A percentile compares a stretch with the other conserved stretches of the same genome.
Conservation (phyloP, 208 protist species). For the Leishmania braziliensis region DNA sequence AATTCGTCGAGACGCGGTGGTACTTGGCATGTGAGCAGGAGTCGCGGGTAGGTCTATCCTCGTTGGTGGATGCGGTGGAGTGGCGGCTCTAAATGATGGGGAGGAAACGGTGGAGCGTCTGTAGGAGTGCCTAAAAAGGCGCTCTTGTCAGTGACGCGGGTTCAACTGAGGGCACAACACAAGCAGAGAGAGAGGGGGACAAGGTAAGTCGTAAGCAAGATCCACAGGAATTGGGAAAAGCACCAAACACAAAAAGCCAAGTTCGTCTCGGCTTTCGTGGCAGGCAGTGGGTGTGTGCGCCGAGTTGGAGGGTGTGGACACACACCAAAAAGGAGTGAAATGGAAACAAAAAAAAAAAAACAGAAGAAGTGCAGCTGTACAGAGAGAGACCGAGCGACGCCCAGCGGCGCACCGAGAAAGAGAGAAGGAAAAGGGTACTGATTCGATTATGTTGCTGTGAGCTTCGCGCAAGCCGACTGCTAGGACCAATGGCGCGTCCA, state of each 20-base stretch:
- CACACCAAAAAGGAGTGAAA: neutral
- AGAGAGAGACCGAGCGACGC: constrained; percentile 3
- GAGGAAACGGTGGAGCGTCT: neutral
- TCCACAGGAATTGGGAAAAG: neutral
- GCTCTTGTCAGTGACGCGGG: neutral
- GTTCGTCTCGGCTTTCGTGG: neutral
- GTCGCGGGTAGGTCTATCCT: neutral
- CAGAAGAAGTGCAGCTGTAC: neutral
- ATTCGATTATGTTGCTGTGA: constrained; percentile 23
- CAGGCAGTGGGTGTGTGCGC: neutral
- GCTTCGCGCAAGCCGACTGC: neutral
- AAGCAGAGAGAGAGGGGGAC: neutral
- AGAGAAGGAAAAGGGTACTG: constrained; percentile 18
- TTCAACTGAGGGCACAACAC: neutral
- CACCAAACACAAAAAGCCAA: neutral
- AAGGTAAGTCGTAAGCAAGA: neutral
- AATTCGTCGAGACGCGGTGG: neutral
- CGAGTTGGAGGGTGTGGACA: neutral
- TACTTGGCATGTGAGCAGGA: neutral
- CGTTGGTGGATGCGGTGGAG: neutral
- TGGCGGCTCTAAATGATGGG: neutral
- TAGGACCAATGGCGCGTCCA: neutral
- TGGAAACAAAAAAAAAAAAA: constrained; percentile 7
- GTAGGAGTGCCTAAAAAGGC: neutral
- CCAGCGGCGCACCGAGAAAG: constrained; percentile 1